Evolutionary conservation across 1,284 basidiomycete species (phyloP), one percentile per base, ranked within the genome.

Genomic region (Amylostereum chailletii): DNA sequence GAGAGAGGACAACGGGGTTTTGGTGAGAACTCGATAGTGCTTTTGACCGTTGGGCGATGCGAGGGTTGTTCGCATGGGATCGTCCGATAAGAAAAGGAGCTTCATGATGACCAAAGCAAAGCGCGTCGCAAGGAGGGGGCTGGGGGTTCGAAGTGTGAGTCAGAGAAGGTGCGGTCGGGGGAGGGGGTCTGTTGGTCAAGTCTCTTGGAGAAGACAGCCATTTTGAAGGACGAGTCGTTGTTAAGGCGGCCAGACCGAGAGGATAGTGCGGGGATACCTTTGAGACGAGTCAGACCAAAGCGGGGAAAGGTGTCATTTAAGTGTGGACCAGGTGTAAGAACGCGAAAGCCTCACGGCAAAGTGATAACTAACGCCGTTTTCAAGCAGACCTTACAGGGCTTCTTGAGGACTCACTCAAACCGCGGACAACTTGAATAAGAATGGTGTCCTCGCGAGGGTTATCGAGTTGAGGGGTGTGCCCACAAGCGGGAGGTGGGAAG

Each of bases 11-110:
- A 63, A 56, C 43, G 56, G 54, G 42, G 68, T 65, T 42, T 60
- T 55, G 19, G 76, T 77, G 26, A 59, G 61, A 51, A 77, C 64
- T 51, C 67, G 65, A 56, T 76, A 79, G 51, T 75, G 72, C 29
- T 69, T 65, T 34, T 71, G 65, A 33, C 75, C 75, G 53, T 74
- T 74, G 27, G 68, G 59, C 11, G 76, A 76, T 30, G 77, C 66
- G 42, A 79, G 64, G 11, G 69, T 66, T 8, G 73, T 74, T 49
- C 69, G 67, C 55, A 71, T 66, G 4, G 73, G 72, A 54, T 77
- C 69, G 57, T 77, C 73, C 19, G 70, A 72, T 9, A 71, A 59
- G 48, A 78, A 67, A 58, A 74, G 76, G 30, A 78, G 63, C 48
- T 75, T 71, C 74, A 78, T 77, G 19, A 19, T 19, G 19, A 19